Percentiles rank a stretch among this genome's conserved stretches.
These are phyloP conservation scores for Xylaria acuta DNA, from an alignment of 495 filamentous ascomycete species.

Conservation along the genomic window DNA sequence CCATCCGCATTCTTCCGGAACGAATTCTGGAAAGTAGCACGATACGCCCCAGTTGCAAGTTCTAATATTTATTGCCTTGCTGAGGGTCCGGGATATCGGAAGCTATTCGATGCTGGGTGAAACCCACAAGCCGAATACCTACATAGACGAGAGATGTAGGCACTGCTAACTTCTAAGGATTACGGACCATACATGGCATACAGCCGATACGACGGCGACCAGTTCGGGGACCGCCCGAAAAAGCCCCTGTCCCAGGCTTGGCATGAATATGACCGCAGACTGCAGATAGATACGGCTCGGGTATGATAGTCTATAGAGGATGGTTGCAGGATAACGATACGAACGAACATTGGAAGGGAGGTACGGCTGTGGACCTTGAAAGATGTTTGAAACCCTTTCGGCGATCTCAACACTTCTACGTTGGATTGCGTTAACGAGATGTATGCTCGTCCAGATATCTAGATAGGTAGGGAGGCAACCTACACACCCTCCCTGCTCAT, in stretches of 20 bases:
- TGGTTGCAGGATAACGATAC: not conserved
- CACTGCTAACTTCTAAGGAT: not conserved
- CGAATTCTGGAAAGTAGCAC: not conserved
- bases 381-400: not conserved
- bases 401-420: not conserved
- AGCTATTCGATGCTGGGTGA: not conserved
- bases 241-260: slow-evolving; percentile 11
- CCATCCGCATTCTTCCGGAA: not conserved
- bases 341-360: not conserved
- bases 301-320: not conserved
- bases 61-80: not conserved
- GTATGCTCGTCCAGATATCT: not conserved
- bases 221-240: slow-evolving; percentile 8
- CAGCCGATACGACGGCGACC: slow-evolving; percentile 6
- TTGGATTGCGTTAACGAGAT: not conserved
- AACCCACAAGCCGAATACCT: slow-evolving; percentile 1
- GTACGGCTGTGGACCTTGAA: not conserved
- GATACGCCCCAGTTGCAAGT: not conserved
- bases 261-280: not conserved
- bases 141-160: slow-evolving; percentile 1
- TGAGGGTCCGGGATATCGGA: not conserved
- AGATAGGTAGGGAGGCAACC: not conserved
- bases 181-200: not conserved
- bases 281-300: slow-evolving; percentile 3
- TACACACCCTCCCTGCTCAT: not conserved